These are phyloP conservation scores for Peronospora belbahrii DNA, from an alignment of 352 stramenopile species.

Conservation along the genomic window DNA sequence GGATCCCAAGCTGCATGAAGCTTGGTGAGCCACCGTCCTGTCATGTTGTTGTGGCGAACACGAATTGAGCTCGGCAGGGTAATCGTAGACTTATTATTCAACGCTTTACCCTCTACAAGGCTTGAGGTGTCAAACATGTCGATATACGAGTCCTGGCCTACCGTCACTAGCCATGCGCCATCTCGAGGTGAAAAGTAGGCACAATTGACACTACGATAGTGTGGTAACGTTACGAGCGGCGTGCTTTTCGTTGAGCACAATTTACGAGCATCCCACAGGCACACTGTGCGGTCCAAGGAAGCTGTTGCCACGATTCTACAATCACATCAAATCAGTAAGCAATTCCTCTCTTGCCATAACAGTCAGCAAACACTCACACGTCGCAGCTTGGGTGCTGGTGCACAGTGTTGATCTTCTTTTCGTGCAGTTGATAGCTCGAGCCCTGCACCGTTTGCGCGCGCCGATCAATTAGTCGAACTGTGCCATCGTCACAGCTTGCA, in stretches of 20 bases:
- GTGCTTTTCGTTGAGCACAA: constrained; percentile 35
- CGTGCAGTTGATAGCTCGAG: constrained; percentile 46
- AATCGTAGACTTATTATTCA: constrained; percentile 28
- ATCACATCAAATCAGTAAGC: constrained; percentile 4
- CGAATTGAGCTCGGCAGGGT: constrained; percentile 30
- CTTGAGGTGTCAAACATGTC: constrained; percentile 59
- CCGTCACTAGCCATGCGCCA: constrained; percentile 65
- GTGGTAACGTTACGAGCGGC: constrained; percentile 50
- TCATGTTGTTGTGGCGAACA: constrained; percentile 78
- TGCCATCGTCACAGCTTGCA: constrained; percentile 56
- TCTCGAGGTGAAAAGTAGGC: constrained; percentile 72
- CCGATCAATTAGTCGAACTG: constrained; percentile 45
- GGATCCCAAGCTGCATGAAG: constrained; percentile 76
- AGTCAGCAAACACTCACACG: constrained; percentile 38
- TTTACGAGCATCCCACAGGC: constrained; percentile 72
- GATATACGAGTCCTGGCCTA: constrained; percentile 77
- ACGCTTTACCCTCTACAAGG: constrained; percentile 21
- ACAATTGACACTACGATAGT: constrained; percentile 78
- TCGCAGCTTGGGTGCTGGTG: constrained; percentile 50
- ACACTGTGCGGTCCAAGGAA: constrained; percentile 73
- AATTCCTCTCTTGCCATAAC: background rate
- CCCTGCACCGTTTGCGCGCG: constrained; percentile 25
- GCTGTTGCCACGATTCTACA: constrained; percentile 65
- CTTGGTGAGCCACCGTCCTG: constrained; percentile 83
- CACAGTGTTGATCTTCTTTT: constrained; percentile 87